These are phyloP conservation scores for Coprinopsis marcescibilis DNA, from an alignment of 768 basidiomycete species.

Conservation along the genomic window DNA sequence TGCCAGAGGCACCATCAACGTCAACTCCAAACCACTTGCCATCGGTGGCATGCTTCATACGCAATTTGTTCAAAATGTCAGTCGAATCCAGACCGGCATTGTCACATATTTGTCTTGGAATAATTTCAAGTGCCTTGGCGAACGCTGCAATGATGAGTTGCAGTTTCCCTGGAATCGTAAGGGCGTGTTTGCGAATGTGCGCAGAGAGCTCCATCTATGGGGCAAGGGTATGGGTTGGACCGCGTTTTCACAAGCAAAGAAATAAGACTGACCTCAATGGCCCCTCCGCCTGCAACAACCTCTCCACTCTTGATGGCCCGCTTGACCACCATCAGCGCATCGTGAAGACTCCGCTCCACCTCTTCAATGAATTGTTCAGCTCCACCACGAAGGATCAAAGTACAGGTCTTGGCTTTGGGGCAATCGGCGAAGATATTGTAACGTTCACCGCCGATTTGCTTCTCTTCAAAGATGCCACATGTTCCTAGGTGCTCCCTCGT, in stretches of 20 bases:
- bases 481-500: constrained; percentile 83
- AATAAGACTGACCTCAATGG: constrained; percentile 68
- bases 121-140: constrained; percentile 95
- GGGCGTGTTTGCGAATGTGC: constrained; percentile 84
- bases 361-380: constrained; percentile 99
- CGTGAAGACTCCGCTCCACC: constrained; percentile 94
- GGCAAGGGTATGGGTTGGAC: constrained; percentile 1
- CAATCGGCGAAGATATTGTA: constrained; percentile 95
- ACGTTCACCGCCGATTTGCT: constrained; percentile 93
- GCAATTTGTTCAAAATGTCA: constrained; percentile 93
- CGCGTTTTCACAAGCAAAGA: constrained; percentile 1
- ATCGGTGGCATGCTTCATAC: constrained; percentile 90
- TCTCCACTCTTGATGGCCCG: constrained; percentile 93
- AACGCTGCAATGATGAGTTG: constrained; percentile 94
- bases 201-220: constrained; percentile 93
- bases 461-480: constrained; percentile 91
- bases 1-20: constrained; percentile 82
- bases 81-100: constrained; percentile 98
- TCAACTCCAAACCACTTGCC: constrained; percentile 93
- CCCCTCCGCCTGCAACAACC: constrained; percentile 96
- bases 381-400: constrained; percentile 88
- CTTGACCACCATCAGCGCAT: constrained; percentile 99
- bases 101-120: constrained; percentile 97
- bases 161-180: constrained; percentile 91
- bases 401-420: constrained; percentile 92